Conservation (phyloP, 345 rosid genomes). For the Bruguiera sexangula region DNA sequence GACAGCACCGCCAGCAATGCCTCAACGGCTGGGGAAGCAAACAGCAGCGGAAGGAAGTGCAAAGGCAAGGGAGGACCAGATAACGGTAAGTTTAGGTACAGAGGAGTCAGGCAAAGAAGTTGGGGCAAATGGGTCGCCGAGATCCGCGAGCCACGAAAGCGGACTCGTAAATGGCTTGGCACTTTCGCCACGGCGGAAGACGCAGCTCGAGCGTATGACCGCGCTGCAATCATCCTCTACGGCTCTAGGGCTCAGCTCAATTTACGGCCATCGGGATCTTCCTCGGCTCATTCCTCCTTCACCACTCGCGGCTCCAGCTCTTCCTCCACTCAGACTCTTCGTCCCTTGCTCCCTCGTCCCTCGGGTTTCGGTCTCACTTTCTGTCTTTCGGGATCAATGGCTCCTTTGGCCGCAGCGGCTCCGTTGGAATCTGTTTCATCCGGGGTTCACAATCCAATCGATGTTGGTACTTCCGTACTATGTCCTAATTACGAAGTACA, state of each 20-base stretch:
- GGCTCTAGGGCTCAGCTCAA: conserved; percentile 80
- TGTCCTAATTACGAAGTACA: conserved; percentile 26
- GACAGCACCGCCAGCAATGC: conserved; percentile 9
- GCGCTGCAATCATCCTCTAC: conserved; percentile 68
- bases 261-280: conserved; percentile 19
- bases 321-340: conserved; percentile 54
- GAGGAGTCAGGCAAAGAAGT: conserved; percentile 67
- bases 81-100: conserved; percentile 57
- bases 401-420: conserved; percentile 14
- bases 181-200: conserved; percentile 84
- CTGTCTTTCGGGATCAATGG: conserved; percentile 6
- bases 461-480: conserved; percentile 21
- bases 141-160: conserved; percentile 74
- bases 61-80: conserved; percentile 73
- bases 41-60: conserved; percentile 29
- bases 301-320: conserved; percentile 43
- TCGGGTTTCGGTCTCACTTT: conserved; percentile 36
- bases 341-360: conserved; percentile 95
- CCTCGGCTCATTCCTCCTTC: conserved; percentile 15
- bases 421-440: conserved; percentile 20
- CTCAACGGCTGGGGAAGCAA: conserved; percentile 1
- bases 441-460: conserved; percentile 13
- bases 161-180: conserved; percentile 83
- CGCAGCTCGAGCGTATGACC: conserved; percentile 86
- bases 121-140: conserved; percentile 86